Conservation (phyloP, 2,329 filamentous ascomycete species). For the Ascomycota sp. region DNA sequence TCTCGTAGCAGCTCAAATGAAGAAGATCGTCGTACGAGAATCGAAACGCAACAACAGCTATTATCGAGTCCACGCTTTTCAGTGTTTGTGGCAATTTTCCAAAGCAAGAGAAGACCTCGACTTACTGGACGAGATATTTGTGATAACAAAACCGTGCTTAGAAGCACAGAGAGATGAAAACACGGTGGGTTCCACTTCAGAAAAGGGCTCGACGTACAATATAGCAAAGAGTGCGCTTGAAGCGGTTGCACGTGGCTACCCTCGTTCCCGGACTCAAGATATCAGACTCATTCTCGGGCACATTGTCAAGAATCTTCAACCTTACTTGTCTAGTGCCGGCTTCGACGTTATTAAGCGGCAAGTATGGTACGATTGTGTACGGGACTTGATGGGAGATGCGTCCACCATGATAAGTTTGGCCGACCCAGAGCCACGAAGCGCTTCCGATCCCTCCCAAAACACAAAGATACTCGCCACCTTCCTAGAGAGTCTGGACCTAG, state of each 20-base stretch:
- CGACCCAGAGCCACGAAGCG: conserved; percentile 4
- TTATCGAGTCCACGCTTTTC: conserved; percentile 60
- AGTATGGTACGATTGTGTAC: conserved; percentile 29
- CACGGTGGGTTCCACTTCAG: conserved; percentile 48
- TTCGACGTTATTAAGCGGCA: conserved; percentile 24
- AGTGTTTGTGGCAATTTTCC: conserved; percentile 52
- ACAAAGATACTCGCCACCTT: conserved; percentile 14
- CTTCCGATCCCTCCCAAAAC: conserved; percentile 3
- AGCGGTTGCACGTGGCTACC: conserved; percentile 28
- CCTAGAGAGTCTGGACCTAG: conserved; percentile 25
- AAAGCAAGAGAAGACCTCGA: conserved; percentile 46
- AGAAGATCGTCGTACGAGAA: conserved; percentile 67
- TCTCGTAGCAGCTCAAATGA: conserved; percentile 40
- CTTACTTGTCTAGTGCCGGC: conserved; percentile 16
- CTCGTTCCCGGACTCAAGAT: conserved; percentile 16
- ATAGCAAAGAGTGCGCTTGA: conserved; percentile 30
- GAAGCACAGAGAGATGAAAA: conserved; percentile 37
- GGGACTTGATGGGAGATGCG: conserved; percentile 25
- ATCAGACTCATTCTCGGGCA: conserved; percentile 16
- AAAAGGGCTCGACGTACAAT: conserved; percentile 20
- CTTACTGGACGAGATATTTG: conserved; percentile 44
- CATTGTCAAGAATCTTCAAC: conserved; percentile 19
- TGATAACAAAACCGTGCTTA: conserved; percentile 42
- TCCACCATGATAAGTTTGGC: conserved; percentile 5
- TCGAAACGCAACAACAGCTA: conserved; percentile 77